A percentile compares a stretch with the other conserved stretches of the same genome.
Evolutionary conservation across 2,329 filamentous ascomycete genomes (phyloP).

Genomic region (Tolypocladium pustulatum): DNA sequence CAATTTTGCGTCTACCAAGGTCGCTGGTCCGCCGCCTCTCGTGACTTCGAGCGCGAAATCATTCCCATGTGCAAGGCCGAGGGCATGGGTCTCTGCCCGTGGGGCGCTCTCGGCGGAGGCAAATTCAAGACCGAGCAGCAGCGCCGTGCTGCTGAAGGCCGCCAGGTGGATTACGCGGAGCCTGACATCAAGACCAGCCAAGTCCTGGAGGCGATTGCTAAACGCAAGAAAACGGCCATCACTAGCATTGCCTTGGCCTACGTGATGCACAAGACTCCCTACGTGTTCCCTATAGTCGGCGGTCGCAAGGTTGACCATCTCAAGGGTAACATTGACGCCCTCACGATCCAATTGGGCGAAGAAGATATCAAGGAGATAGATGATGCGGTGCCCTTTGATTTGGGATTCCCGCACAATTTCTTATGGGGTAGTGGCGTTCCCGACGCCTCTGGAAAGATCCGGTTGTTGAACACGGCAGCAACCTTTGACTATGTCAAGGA

Average conservation of each 20-base stretch:
- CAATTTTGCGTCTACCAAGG: conserved; percentile 49
- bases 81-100: conserved; percentile 45
- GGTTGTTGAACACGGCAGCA: conserved; percentile 35
- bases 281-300: conserved; percentile 65
- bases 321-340: conserved; percentile 57
- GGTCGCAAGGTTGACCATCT: conserved; percentile 61
- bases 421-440: conserved; percentile 32
- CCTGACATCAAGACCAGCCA: conserved; percentile 40
- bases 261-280: conserved; percentile 59
- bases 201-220: conserved; percentile 38
- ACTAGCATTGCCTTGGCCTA: conserved; percentile 57
- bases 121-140: conserved; percentile 30
- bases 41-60: conserved; percentile 31
- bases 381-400: conserved; percentile 46
- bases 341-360: conserved; percentile 46
- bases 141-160: conserved; percentile 23
- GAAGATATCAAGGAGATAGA: conserved; percentile 61
- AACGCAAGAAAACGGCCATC: conserved; percentile 29
- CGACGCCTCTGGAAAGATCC: conserved; percentile 28
- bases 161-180: conserved; percentile 30
- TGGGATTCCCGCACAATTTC: conserved; percentile 57
- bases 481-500: conserved; percentile 39
- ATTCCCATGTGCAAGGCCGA: conserved; percentile 32
- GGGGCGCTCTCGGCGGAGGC: conserved; percentile 44
- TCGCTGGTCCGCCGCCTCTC: conserved; percentile 26